Percentiles rank a stretch among this genome's conserved stretches.
phyloP scores from a whole-genome alignment of 176 grass and related monocot genomes.

The barley (Hordeum vulgare) region DNA sequence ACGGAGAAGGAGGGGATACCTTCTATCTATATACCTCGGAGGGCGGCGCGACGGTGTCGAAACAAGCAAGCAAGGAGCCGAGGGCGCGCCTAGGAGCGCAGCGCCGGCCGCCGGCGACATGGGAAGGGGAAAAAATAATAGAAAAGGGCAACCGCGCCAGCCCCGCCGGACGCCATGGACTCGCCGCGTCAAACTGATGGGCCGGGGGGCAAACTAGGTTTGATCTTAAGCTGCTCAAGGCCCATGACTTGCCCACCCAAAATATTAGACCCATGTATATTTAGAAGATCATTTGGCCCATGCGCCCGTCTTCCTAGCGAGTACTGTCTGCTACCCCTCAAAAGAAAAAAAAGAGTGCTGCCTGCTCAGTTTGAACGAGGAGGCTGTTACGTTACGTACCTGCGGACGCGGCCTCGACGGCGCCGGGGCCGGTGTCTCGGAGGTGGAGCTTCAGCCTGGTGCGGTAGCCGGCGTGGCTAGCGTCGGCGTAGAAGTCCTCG shows the following conservation, averaged over 20 bases:
- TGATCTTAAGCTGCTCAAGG: background rate
- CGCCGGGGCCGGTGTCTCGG: slow-evolving; percentile 22
- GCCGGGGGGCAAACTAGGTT: background rate
- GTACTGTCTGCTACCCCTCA: too few relatives aligned
- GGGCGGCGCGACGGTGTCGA: background rate
- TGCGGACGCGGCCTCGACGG: slow-evolving; percentile 37
- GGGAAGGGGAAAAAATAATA: background rate
- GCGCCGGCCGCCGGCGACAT: background rate
- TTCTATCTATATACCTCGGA: background rate
- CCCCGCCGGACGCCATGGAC: background rate
- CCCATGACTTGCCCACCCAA: background rate
- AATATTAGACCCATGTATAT: background rate
- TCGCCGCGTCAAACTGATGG: background rate
- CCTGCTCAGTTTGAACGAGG: background rate
- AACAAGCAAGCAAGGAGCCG: background rate
- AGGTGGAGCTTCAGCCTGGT: slow-evolving; percentile 48
- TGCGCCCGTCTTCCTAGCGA: background rate
- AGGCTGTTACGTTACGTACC: slow-evolving; percentile 17
- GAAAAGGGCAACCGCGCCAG: background rate
- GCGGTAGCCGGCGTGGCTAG: background rate
- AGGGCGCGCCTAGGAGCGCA: background rate
- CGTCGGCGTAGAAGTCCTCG: slow-evolving; percentile 50
- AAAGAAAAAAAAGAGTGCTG: too few relatives aligned
- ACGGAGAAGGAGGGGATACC: background rate
- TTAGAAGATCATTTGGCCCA: background rate